A percentile compares a stretch with the other conserved stretches of the same genome.
phyloP scores from a whole-genome alignment of 2,329 filamentous ascomycete genomes.

The Rhinocladiella similis region DNA sequence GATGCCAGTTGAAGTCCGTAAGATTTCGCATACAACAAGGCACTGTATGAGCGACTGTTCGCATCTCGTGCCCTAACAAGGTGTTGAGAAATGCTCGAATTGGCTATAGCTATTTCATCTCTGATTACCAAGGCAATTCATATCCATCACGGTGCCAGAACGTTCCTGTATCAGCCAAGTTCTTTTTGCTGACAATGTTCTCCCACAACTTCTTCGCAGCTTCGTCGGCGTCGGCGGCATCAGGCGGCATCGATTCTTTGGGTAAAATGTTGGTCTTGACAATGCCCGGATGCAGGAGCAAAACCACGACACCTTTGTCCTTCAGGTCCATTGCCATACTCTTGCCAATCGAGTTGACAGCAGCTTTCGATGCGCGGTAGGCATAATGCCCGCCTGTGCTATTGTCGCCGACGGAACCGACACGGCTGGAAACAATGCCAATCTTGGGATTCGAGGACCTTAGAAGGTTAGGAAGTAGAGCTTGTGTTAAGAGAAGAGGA shows the following conservation, averaged over 20 bases:
- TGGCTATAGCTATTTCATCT: too few species aligned
- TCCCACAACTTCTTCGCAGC: constrained; percentile 47
- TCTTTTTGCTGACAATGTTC: constrained; percentile 40
- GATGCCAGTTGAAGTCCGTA: too few species aligned
- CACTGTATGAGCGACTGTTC: too few species aligned
- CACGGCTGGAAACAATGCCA: constrained; percentile 45
- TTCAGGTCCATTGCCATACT: constrained; percentile 45
- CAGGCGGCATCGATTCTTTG: constrained; percentile 26
- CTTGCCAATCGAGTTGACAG: constrained; percentile 47
- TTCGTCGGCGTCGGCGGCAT: constrained; percentile 46
- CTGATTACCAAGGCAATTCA: constrained; percentile 44
- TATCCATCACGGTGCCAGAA: constrained; percentile 48
- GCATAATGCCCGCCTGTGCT: constrained; percentile 44
- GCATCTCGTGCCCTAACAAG: too few species aligned
- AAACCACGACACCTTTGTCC: constrained; percentile 42
- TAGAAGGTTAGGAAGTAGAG: constrained; percentile 44
- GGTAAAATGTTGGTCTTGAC: constrained; percentile 41
- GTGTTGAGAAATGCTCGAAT: too few species aligned
- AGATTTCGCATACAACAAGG: too few species aligned
- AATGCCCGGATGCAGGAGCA: constrained; percentile 46
- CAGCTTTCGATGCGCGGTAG: constrained; percentile 47
- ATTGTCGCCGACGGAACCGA: constrained; percentile 47
- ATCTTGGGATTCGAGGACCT: constrained; percentile 35
- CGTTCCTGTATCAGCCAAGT: constrained; percentile 42
- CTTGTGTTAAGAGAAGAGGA: constrained; percentile 46